Percentiles rank a stretch among this genome's conserved stretches.
phyloP scores from a whole-genome alignment of 169 alveolate species.

The Theileria luwenshuni region DNA sequence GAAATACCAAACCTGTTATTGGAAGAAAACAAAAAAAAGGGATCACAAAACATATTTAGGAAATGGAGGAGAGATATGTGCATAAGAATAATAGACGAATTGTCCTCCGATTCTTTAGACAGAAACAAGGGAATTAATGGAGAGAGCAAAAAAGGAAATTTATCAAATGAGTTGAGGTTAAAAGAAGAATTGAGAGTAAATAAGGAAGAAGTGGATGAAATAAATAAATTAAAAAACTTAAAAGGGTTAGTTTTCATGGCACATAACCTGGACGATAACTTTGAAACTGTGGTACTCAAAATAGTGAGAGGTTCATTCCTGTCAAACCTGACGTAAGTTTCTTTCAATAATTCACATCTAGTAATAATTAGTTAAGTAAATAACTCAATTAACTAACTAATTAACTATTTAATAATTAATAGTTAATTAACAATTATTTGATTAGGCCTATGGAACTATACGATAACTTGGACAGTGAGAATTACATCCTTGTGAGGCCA shows the following conservation, averaged over 20 bases:
- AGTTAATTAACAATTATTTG: background rate
- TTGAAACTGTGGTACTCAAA: conserved; percentile 57
- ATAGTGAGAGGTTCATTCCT: conserved; percentile 52
- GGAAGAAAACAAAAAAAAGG: background rate
- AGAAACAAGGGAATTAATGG: background rate
- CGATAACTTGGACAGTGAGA: conserved; percentile 41
- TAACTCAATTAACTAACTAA: no score
- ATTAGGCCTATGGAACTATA: conserved; percentile 45
- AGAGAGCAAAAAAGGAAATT: background rate
- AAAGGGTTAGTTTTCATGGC: conserved; percentile 52
- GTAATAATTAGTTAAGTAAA: background rate
- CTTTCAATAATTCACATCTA: background rate
- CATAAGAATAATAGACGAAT: background rate
- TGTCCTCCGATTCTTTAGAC: background rate
- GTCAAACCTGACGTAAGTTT: conserved; percentile 35
- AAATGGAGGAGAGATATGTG: conserved; percentile 19
- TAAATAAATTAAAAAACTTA: background rate
- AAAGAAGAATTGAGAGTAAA: background rate
- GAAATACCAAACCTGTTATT: background rate
- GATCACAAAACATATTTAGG: conserved; percentile 16
- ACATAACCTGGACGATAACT: conserved; percentile 49
- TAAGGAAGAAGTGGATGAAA: background rate
- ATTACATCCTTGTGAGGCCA: conserved; percentile 49
- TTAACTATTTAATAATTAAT: background rate
- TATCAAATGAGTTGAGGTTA: background rate